These are phyloP conservation scores for Ilyonectria mors-panacis DNA, from an alignment of 2,329 filamentous ascomycete genomes.

Conservation along the genomic window DNA sequence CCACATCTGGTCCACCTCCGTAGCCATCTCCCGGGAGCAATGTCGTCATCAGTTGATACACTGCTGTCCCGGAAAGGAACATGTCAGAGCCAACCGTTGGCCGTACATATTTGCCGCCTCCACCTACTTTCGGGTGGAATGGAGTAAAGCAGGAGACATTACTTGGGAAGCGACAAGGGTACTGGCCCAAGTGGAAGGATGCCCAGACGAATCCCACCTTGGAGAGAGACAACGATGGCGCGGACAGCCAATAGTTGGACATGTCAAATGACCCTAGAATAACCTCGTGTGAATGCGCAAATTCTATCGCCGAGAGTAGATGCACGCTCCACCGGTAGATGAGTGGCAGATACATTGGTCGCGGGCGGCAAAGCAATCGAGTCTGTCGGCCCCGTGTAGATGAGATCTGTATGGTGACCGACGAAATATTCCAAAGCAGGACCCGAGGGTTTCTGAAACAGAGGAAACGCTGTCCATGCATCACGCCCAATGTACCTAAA, in stretches of 20 bases:
- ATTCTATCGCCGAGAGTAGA: background rate
- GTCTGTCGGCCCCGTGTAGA: constrained; percentile 1
- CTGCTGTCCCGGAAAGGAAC: constrained; percentile 3
- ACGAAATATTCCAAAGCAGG: background rate
- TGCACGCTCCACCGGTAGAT: background rate
- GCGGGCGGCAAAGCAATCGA: background rate
- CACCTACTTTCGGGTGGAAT: background rate
- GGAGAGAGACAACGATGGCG: background rate
- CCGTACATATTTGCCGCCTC: background rate
- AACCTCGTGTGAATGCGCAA: background rate
- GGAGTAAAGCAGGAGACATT: background rate
- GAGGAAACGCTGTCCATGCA: constrained; percentile 1
- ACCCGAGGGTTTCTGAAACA: constrained; percentile 2
- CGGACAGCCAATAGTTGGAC: background rate
- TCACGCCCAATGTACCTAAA: background rate
- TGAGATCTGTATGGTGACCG: background rate
- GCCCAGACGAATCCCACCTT: background rate
- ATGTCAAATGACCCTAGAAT: background rate
- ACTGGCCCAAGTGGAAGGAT: background rate
- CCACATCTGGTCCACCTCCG: background rate
- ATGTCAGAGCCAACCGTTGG: constrained; percentile 2
- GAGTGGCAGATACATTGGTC: background rate
- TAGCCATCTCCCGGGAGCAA: background rate
- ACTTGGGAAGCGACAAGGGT: background rate
- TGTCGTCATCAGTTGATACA: background rate